A percentile compares a stretch with the other conserved stretches of the same genome.
Evolutionary conservation across 768 basidiomycete genomes (phyloP).

Genomic region (Boletus rex-veris): DNA sequence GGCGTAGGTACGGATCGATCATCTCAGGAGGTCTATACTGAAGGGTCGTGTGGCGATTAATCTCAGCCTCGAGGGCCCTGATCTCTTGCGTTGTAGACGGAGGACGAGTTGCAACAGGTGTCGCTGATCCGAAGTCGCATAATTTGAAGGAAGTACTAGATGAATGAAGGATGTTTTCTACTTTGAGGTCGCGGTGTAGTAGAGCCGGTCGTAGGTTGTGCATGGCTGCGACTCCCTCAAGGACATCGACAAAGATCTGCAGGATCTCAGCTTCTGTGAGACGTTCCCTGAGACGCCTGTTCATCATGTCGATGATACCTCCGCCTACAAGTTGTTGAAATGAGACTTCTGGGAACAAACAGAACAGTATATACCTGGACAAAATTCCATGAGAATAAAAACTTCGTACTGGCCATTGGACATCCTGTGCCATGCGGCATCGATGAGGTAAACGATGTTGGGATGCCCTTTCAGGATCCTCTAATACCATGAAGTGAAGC

Average conservation of each 20-base stretch:
- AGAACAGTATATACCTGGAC: constrained; percentile 57
- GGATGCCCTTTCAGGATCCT: constrained; percentile 89
- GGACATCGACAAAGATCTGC: constrained; percentile 96
- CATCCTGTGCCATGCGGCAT: constrained; percentile 87
- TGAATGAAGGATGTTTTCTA: constrained; percentile 96
- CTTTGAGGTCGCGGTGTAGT: constrained; percentile 96
- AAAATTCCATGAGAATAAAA: constrained; percentile 99
- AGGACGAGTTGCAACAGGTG: constrained; percentile 62
- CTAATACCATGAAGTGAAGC: constrained; percentile 44
- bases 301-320: constrained; percentile 99
- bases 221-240: constrained; percentile 96
- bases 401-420: constrained; percentile 88
- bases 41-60: constrained; percentile 92
- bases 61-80: constrained; percentile 80
- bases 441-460: constrained; percentile 94
- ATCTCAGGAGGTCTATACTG: constrained; percentile 99
- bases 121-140: constrained; percentile 96
- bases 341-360: constrained; percentile 5
- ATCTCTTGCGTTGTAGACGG: constrained; percentile 83
- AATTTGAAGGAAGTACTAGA: constrained; percentile 84
- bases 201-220: constrained; percentile 88
- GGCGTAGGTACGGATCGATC: constrained; percentile 84
- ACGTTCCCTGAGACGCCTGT: constrained; percentile 89
- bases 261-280: constrained; percentile 95
- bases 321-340: constrained; percentile 54